Evolutionary conservation across 2,329 filamentous ascomycete species (phyloP), one percentile per base, ranked within the genome.

Genomic region (Calonectria hongkongensis): DNA sequence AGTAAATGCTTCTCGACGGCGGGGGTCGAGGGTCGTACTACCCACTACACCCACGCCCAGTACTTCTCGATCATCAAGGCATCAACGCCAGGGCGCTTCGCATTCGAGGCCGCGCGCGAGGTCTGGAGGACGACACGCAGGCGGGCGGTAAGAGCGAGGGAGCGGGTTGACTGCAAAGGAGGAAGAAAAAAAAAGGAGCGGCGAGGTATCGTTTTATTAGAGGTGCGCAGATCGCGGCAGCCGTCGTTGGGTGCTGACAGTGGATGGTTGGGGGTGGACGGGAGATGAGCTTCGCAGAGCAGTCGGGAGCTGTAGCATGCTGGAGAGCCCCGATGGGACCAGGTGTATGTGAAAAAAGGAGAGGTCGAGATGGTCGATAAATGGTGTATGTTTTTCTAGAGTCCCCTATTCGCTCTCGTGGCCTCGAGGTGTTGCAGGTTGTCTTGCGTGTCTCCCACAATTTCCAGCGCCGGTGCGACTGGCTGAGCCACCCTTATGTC

Each of bases 41-140:
- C 81, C 82, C 84, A 81, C 85, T 80, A 82, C 82, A 83, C 81
- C 81, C 80, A 82, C 79, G 79, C 74, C 78, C 68, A 80, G 69
- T 48, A 72, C 47, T 68, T 75, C 70, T 78, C 72, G 72, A 71
- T 81, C 80, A 81, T 82, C 73, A 78, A 79, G 76, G 74, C 78
- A 78, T 80, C 73, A 78, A 80, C 76, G 74, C 74, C 74, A 78
- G 66, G 58, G 70, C 51, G 58, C 65, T 56, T 66, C 33, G 43
- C 41, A 63, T 56, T 64, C 21, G 65, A 36, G 56, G 58, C 54
- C 66, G 73, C 58, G 64, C 48, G 69, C 50, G 43, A 70, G 43
- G 70, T 70, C 68, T 72, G 66, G 68, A 50, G 48, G 45, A 33
- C 68, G 68, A 66, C 66, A 62, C 48, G 67, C 30, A 28, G 60